Evolutionary conservation across 495 filamentous ascomycete genomes (phyloP).

Genomic region (Tetracladium setigerum): DNA sequence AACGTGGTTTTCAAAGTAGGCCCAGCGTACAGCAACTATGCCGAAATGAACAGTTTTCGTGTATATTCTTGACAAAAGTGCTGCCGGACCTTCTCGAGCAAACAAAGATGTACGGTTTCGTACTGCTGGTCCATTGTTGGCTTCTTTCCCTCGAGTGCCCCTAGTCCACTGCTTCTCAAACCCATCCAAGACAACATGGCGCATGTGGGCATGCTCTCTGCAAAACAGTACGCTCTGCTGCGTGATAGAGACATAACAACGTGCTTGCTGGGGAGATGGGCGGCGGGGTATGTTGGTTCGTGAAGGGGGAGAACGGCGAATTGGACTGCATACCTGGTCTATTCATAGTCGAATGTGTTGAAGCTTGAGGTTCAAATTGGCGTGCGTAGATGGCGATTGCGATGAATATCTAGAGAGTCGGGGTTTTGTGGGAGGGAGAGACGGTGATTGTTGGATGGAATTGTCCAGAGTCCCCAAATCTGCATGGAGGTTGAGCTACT

Average conservation of each 20-base stretch:
- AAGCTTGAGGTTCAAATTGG: background rate
- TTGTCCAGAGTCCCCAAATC: conserved; percentile 1
- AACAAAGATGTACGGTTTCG: too few species aligned
- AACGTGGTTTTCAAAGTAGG: too few species aligned
- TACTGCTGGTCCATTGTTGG: too few species aligned
- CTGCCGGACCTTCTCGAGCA: too few species aligned
- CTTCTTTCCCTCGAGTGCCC: too few species aligned
- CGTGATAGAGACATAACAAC: conserved; percentile 19
- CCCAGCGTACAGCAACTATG: too few species aligned
- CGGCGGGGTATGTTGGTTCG: conserved; percentile 19
- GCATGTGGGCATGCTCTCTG: background rate
- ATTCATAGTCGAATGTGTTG: conserved; percentile 37
- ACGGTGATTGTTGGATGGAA: background rate
- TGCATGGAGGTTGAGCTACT: background rate
- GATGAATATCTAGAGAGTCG: conserved; percentile 10
- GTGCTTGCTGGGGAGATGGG: background rate
- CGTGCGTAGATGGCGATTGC: conserved; percentile 1
- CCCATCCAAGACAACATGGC: too few species aligned
- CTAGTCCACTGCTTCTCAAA: too few species aligned
- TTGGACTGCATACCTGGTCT: conserved; percentile 44
- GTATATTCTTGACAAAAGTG: too few species aligned
- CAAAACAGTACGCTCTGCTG: conserved; percentile 15
- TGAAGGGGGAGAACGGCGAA: conserved; percentile 18
- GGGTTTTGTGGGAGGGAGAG: background rate
- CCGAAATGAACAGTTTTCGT: too few species aligned